Conservation (phyloP, 2,329 filamentous ascomycete species). For the Grosmannia clavigera region DNA sequence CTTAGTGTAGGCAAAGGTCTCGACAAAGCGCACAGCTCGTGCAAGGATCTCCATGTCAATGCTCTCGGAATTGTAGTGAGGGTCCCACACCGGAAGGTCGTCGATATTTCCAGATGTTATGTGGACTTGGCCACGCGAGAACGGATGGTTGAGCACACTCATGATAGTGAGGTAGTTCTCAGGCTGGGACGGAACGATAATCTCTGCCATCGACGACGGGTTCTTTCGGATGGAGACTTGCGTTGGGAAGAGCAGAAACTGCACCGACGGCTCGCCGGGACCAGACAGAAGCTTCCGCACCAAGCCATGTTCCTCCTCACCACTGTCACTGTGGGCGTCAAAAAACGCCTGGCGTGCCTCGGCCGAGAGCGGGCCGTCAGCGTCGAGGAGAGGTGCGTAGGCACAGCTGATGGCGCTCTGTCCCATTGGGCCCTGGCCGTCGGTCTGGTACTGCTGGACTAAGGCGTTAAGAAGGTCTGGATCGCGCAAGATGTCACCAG, state of each 20-base stretch:
- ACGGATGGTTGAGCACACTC: conserved; percentile 30
- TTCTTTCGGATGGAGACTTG: conserved; percentile 8
- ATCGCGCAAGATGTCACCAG: conserved; percentile 14
- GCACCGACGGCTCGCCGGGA: conserved; percentile 14
- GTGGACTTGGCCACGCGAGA: conserved; percentile 43
- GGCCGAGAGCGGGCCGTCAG: conserved; percentile 6
- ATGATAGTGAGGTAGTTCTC: conserved; percentile 35
- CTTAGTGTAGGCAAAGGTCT: background rate
- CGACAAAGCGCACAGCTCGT: conserved; percentile 9
- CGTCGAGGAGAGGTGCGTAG: conserved; percentile 14
- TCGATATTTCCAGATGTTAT: conserved; percentile 28
- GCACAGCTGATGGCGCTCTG: conserved; percentile 21
- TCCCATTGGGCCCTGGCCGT: conserved; percentile 17
- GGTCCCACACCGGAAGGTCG: conserved; percentile 32
- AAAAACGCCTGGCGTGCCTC: conserved; percentile 12
- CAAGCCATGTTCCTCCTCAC: conserved; percentile 10
- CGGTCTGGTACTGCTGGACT: conserved; percentile 19
- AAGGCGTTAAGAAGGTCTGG: conserved; percentile 12
- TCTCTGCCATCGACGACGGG: background rate
- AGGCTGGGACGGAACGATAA: conserved; percentile 12
- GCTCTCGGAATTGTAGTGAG: conserved; percentile 29
- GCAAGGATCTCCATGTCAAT: conserved; percentile 8
- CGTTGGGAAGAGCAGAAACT: conserved; percentile 15
- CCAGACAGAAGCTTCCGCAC: conserved; percentile 13
- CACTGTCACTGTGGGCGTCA: conserved; percentile 10